These are phyloP conservation scores for Podospora comata DNA, from an alignment of 495 filamentous ascomycete genomes.

Conservation along the genomic window DNA sequence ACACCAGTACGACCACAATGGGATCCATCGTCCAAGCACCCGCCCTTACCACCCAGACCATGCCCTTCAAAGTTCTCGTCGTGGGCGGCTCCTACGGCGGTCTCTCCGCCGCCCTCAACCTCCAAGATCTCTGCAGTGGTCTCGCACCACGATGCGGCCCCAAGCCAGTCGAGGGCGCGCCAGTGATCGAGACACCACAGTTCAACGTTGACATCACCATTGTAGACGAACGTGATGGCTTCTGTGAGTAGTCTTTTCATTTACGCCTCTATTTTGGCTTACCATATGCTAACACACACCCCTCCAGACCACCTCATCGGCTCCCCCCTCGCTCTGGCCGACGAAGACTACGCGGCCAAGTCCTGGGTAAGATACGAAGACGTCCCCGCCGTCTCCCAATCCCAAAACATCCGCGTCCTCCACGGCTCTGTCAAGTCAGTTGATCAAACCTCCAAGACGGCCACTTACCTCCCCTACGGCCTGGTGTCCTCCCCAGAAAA, in stretches of 20 bases:
- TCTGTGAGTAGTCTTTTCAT: slow-evolving; percentile 46
- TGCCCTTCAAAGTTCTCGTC: slow-evolving; percentile 46
- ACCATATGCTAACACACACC: neutral
- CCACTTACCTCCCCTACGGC: slow-evolving; percentile 37
- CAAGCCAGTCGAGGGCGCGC: slow-evolving; percentile 26
- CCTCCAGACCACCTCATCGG: slow-evolving; percentile 59
- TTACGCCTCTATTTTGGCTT: neutral
- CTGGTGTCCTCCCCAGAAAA: neutral
- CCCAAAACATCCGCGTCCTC: slow-evolving; percentile 51
- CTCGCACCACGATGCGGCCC: slow-evolving; percentile 23
- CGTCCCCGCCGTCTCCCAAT: slow-evolving; percentile 52
- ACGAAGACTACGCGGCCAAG: slow-evolving; percentile 50
- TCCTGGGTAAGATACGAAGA: slow-evolving; percentile 61
- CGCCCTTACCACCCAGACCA: neutral
- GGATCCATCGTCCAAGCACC: slow-evolving; percentile 12
- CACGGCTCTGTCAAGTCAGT: slow-evolving; percentile 56
- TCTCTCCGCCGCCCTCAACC: slow-evolving; percentile 56
- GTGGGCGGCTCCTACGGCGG: slow-evolving; percentile 66
- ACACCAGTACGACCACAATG: slow-evolving; percentile 15
- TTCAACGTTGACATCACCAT: slow-evolving; percentile 61
- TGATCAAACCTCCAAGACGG: slow-evolving; percentile 50
- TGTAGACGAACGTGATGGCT: slow-evolving; percentile 69
- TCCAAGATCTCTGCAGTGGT: slow-evolving; percentile 57
- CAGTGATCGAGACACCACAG: slow-evolving; percentile 25
- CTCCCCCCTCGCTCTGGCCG: slow-evolving; percentile 59